Evolutionary conservation across 257 asterid species (phyloP), one percentile per base, ranked within the genome.

Genomic region (Leptodermis oblonga): DNA sequence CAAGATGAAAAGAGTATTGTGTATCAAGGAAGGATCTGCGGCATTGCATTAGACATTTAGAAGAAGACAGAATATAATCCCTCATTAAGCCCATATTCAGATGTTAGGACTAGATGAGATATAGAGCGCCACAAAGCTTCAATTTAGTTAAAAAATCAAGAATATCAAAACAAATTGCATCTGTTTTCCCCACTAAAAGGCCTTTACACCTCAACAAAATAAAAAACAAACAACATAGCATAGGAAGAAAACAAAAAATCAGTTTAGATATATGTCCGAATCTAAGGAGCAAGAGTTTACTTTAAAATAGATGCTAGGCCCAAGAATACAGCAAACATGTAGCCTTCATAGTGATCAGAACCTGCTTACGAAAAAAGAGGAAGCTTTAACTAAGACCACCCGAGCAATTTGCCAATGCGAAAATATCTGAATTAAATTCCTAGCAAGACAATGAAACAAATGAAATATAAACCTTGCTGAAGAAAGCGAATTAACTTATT

Each of bases 11-110:
- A 54, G 91, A 75, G 70, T 90, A 90, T 62, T 93, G 99, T 42
- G 99, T 93, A 69, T 93, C 97, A 25, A 93, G 96, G 82, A 90
- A 86, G 60, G 99, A 93, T 85, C 99, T 90, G 96, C 87, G 77
- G 61, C 72, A 80, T 48, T 39, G 60, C 75, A 80, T 48, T 39
- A 11, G 61, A 74, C n/a, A n/a, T n/a, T n/a, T n/a, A 63, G 59
- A 43, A 43, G 70, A 37, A 52, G 61, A 54, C 5, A 45, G 53
- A 70, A 56, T 20, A 71, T 34, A 14, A 41, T 17, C 26, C 11
- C 63, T 30, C 23, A 33, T 5, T 53, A 45, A 34, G 18, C 20
- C 65, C 6, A 17, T 2, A 62, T 1, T 4, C 62, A 22, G 31
- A 3, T 22, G 69, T 62, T 36, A 48, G 60, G 54, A 28, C 20